phyloP scores from a whole-genome alignment of 192 early-diverging fungal species.

The Backusella psychrophila region DNA sequence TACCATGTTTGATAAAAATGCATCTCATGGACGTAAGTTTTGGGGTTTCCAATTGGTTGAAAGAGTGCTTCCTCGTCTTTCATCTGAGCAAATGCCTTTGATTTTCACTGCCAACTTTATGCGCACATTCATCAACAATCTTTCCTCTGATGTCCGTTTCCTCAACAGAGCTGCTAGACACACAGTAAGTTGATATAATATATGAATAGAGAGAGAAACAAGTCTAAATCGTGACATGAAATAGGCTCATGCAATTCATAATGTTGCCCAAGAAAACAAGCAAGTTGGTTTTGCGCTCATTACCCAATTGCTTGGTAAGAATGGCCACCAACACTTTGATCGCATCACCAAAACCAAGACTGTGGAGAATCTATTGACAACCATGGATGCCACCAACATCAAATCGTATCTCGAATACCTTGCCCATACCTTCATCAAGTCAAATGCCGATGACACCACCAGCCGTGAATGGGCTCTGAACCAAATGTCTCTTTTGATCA shows the following conservation, averaged over 20 bases:
- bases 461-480: conserved; percentile 79
- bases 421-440: conserved; percentile 62
- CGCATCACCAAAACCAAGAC: conserved; percentile 71
- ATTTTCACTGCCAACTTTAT: conserved; percentile 85
- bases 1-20: conserved; percentile 67
- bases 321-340: conserved; percentile 69
- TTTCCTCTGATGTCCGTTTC: conserved; percentile 69
- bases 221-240: not conserved
- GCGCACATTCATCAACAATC: conserved; percentile 83
- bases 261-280: conserved; percentile 61
- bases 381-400: conserved; percentile 67
- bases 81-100: conserved; percentile 57
- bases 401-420: conserved; percentile 73
- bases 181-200: conserved; percentile 42
- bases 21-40: conserved; percentile 83
- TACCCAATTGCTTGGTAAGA: conserved; percentile 78
- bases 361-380: conserved; percentile 72
- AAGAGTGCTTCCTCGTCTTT: conserved; percentile 54
- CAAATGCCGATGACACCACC: conserved; percentile 34
- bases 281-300: conserved; percentile 74
- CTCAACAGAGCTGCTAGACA: conserved; percentile 79
- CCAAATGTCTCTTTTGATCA: conserved; percentile 76
- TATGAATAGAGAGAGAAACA: not conserved
- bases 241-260: conserved; percentile 51
- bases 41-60: conserved; percentile 88